phyloP scores from a whole-genome alignment of 495 filamentous ascomycete species.

The Pyrenopolyporus hunteri region DNA sequence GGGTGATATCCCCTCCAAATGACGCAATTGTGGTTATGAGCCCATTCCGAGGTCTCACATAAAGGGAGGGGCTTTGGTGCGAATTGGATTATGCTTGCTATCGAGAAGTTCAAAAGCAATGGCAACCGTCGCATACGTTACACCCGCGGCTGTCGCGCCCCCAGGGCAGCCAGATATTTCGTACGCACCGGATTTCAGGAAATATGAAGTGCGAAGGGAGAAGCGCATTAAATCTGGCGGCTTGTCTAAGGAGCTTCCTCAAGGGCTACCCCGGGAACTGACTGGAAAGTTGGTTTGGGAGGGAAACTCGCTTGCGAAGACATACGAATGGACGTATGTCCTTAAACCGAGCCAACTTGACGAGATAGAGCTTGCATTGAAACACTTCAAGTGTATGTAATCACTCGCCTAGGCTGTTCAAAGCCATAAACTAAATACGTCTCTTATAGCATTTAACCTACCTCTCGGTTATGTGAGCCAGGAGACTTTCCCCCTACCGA shows the following conservation, averaged over 20 bases:
- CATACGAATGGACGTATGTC: slow-evolving; percentile 57
- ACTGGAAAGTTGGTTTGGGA: slow-evolving; percentile 63
- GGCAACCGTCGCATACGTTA: slow-evolving; percentile 23
- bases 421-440: background rate
- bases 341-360: slow-evolving; percentile 54
- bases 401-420: too few relatives aligned
- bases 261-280: slow-evolving; percentile 56
- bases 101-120: slow-evolving; percentile 40
- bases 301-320: slow-evolving; percentile 55
- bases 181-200: slow-evolving; percentile 61
- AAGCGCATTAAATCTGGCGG: slow-evolving; percentile 45
- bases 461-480: slow-evolving; percentile 56
- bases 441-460: slow-evolving; percentile 50
- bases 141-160: slow-evolving; percentile 18
- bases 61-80: background rate
- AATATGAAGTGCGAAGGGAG: slow-evolving; percentile 57
- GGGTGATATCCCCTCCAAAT: slow-evolving; percentile 28
- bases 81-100: background rate
- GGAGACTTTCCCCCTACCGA: slow-evolving; percentile 63
- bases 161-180: slow-evolving; percentile 57
- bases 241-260: slow-evolving; percentile 50
- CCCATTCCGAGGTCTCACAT: slow-evolving; percentile 15
- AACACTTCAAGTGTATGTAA: slow-evolving; percentile 60
- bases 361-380: slow-evolving; percentile 62
- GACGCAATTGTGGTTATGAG: slow-evolving; percentile 16